A percentile compares a stretch with the other conserved stretches of the same genome.
These are phyloP conservation scores for Cyclotella atomus DNA, from an alignment of 108 stramenopile genomes.

Conservation along the genomic window DNA sequence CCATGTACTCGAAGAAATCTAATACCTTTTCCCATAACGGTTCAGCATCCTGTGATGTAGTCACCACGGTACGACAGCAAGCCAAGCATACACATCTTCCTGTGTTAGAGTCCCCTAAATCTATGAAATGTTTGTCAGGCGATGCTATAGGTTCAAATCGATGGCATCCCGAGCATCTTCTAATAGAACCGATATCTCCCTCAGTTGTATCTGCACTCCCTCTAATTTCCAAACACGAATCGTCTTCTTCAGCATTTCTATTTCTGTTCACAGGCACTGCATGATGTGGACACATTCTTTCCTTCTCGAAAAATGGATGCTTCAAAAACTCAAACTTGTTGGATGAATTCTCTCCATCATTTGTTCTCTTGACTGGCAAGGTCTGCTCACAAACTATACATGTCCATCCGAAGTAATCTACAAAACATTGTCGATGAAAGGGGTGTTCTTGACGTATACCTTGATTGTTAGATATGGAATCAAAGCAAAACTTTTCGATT, in stretches of 20 bases:
- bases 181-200: conserved; percentile 20
- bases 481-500: conserved; percentile 33
- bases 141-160: conserved; percentile 61
- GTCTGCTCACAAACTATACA: conserved; percentile 64
- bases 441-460: conserved; percentile 35
- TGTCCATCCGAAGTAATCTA: conserved; percentile 56
- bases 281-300: conserved; percentile 64
- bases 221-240: neutral
- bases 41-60: conserved; percentile 57
- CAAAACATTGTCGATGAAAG: conserved; percentile 55
- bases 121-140: conserved; percentile 53
- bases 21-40: conserved; percentile 68
- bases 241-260: neutral
- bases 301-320: conserved; percentile 74
- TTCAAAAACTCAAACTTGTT: conserved; percentile 45
- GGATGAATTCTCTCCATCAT: conserved; percentile 24
- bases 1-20: conserved; percentile 62
- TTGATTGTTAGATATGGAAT: conserved; percentile 7
- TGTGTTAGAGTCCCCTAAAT: conserved; percentile 56
- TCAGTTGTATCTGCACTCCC: neutral
- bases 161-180: conserved; percentile 73
- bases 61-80: conserved; percentile 64
- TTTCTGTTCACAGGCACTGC: neutral
- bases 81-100: conserved; percentile 65
- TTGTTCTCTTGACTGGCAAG: conserved; percentile 32